These are phyloP conservation scores for Solanum sejunctum DNA, from an alignment of 257 asterid species.

Conservation along the genomic window DNA sequence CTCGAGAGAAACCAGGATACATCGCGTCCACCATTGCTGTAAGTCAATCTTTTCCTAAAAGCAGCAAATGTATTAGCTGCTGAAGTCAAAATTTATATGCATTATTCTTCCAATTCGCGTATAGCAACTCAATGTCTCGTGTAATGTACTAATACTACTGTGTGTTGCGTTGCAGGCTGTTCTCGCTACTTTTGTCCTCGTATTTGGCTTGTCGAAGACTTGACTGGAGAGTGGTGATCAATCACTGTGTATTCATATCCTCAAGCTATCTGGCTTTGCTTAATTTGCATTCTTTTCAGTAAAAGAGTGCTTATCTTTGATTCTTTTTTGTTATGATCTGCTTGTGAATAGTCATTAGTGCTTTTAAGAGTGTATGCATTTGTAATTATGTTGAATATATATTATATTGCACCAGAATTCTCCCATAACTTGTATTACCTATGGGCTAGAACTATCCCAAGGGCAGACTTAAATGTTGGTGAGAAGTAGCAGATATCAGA, in stretches of 20 bases:
- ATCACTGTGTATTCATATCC: not conserved
- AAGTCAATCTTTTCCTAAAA: conserved; percentile 11
- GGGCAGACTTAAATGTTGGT: not conserved
- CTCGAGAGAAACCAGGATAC: conserved; percentile 68
- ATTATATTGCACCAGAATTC: not conserved
- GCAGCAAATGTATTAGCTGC: not conserved
- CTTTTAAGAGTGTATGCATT: not conserved
- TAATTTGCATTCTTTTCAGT: not conserved
- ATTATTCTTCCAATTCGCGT: not conserved
- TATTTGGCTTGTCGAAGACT: not conserved
- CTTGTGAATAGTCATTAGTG: not conserved
- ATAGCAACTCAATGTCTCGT: not conserved
- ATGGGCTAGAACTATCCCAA: not conserved
- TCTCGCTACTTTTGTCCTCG: not conserved
- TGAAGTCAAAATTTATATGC: not conserved
- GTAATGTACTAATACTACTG: not conserved
- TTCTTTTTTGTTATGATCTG: not conserved
- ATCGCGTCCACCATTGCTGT: conserved; percentile 49
- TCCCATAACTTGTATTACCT: not conserved
- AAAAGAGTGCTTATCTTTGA: not conserved
- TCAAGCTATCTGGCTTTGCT: not conserved
- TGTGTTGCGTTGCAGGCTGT: not conserved
- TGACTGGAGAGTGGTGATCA: not conserved
- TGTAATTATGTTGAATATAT: not conserved
- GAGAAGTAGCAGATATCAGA: not conserved